Evolutionary conservation across 2,329 filamentous ascomycete genomes (phyloP).

Genomic region (Monilinia fructicola): DNA sequence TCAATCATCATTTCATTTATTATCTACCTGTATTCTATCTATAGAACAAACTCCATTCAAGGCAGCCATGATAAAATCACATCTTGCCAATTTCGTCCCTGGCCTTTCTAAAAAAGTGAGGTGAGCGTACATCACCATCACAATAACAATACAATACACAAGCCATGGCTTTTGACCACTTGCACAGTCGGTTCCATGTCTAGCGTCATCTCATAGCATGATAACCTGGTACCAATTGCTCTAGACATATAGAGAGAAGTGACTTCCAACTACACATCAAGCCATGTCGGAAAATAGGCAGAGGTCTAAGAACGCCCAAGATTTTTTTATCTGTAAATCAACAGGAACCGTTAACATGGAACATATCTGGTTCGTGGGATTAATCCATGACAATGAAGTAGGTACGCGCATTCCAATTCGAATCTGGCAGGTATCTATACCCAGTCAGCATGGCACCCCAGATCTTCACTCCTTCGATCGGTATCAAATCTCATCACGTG

Average conservation of each 20-base stretch:
- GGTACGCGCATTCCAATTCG: neutral
- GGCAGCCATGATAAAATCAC: neutral
- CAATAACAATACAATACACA: neutral
- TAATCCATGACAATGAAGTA: constrained; percentile 5
- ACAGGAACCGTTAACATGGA: neutral
- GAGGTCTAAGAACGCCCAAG: neutral
- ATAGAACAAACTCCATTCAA: neutral
- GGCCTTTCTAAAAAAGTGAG: neutral
- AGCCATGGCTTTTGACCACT: neutral
- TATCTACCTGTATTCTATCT: no score
- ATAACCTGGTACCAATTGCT: neutral
- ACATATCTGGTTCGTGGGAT: neutral
- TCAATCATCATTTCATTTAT: neutral
- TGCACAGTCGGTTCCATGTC: neutral
- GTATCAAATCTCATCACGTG: constrained; percentile 18
- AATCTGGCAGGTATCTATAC: neutral
- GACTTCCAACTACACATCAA: neutral
- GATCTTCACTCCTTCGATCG: constrained; percentile 2
- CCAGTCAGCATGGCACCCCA: neutral
- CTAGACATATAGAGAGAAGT: neutral
- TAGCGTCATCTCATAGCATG: neutral
- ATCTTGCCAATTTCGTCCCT: neutral
- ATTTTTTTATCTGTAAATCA: neutral
- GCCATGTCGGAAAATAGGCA: neutral
- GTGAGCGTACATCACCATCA: neutral